phyloP scores from a whole-genome alignment of 2,329 filamentous ascomycete genomes.

The Aureobasidium mangrovei region DNA sequence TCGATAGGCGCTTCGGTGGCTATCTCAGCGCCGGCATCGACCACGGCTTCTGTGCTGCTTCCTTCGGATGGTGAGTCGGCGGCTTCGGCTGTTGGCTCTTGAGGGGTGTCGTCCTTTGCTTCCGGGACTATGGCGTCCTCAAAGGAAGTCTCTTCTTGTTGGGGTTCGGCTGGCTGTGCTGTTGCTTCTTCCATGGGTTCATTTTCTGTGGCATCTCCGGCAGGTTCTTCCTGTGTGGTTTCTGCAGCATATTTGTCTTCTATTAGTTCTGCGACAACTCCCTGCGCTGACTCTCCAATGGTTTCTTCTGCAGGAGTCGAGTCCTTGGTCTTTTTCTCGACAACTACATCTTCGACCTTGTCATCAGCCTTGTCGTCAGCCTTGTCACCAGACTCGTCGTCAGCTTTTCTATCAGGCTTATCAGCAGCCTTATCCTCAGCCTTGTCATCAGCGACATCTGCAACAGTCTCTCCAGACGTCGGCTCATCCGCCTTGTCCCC shows the following conservation, averaged over 20 bases:
- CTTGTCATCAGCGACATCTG: background rate
- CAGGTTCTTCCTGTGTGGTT: too few species aligned
- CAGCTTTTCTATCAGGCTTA: background rate
- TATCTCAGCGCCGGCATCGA: background rate
- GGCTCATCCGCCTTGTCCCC: too few species aligned
- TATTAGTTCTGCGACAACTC: too few species aligned
- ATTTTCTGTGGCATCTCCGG: too few species aligned
- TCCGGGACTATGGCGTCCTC: too few species aligned
- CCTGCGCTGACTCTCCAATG: too few species aligned
- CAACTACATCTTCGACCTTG: background rate
- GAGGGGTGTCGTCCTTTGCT: too few species aligned
- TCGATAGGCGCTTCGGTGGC: background rate
- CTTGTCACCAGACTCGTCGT: background rate
- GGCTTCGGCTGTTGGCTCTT: too few species aligned
- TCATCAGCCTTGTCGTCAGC: background rate
- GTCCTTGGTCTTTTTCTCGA: background rate
- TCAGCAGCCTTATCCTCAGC: background rate
- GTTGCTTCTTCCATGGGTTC: too few species aligned
- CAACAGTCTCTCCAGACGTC: background rate
- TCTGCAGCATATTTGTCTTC: too few species aligned
- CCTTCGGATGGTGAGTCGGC: background rate
- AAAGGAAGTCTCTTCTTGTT: too few species aligned
- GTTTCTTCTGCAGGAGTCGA: background rate
- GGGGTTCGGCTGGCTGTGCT: too few species aligned
- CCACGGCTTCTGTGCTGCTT: background rate